These are phyloP conservation scores for Colletotrichum brevisporum DNA, from an alignment of 2,329 filamentous ascomycete genomes.

Conservation along the genomic window DNA sequence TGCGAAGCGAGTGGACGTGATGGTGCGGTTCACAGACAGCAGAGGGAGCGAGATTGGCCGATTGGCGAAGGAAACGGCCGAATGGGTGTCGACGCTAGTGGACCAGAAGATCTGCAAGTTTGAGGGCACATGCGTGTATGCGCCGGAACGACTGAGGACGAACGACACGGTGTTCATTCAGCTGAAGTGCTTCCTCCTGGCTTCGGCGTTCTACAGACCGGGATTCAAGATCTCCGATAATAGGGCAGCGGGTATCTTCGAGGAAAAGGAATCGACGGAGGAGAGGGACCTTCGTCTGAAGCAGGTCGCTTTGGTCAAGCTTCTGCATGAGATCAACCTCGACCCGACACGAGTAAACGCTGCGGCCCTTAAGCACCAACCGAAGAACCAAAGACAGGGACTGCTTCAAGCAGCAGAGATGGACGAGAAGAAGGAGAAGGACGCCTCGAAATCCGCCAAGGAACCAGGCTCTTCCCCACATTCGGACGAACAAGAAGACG, in stretches of 20 bases:
- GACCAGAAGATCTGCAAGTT: constrained; percentile 92
- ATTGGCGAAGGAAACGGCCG: constrained; percentile 86
- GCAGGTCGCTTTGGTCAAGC: constrained; percentile 88
- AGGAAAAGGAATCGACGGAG: constrained; percentile 87
- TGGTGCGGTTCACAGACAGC: constrained; percentile 90
- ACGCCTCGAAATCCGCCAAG: constrained; percentile 54
- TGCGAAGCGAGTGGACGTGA: constrained; percentile 81
- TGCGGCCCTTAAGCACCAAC: constrained; percentile 81
- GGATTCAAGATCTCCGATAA: constrained; percentile 77
- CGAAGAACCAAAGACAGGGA: constrained; percentile 85
- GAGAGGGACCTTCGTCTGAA: constrained; percentile 87
- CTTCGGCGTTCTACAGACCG: constrained; percentile 78
- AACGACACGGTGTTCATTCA: constrained; percentile 97
- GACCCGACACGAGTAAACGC: constrained; percentile 82
- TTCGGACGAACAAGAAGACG: constrained; percentile 84
- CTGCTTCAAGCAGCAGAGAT: constrained; percentile 90
- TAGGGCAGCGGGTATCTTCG: constrained; percentile 80
- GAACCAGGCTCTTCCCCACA: constrained; percentile 64
- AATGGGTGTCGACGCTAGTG: constrained; percentile 92
- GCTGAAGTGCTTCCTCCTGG: constrained; percentile 82
- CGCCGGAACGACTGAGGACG: constrained; percentile 85
- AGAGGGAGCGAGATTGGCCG: constrained; percentile 87
- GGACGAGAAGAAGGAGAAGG: constrained; percentile 81
- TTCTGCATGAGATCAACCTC: constrained; percentile 91
- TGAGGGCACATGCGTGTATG: constrained; percentile 89